Evolutionary conservation across 2,329 filamentous ascomycete genomes (phyloP), one percentile per base, ranked within the genome.

Genomic region (Trichophyton rubrum): DNA sequence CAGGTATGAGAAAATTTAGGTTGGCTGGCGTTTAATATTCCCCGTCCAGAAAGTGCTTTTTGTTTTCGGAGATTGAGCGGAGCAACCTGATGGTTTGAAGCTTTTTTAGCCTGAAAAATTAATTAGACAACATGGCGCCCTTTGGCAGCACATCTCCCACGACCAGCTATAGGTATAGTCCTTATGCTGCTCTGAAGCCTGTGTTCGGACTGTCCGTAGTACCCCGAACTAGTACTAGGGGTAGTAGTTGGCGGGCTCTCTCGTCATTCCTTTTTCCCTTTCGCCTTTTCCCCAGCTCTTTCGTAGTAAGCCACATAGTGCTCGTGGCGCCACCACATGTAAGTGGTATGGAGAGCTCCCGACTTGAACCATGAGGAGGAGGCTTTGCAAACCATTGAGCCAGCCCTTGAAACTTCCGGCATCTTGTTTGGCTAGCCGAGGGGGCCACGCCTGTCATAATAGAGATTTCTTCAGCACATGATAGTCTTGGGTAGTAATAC

Each of bases 1-100:
- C 22, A 13, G 8, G 45, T 15, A 15, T 17, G 9, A 35, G 13
- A 7, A 2, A 8, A 55, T 33, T 55, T 55, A 55, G 24, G 49
- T 55, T 55, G 49, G 49, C 17, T 55, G 49, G 49, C 49, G 49
- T 55, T 55, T 55, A 55, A 55, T 55, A 55, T 55, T 55, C 49
- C 49, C 49, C 49, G 49, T 55, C 49, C 17, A 33, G 3, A 53
- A n/a, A 17, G 13, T 55, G 33, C 33, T 53, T 53, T 43, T 55
- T 33, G 15, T 33, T 55, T 55, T 55, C 49, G 49, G 49, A 55
- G 49, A 55, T 55, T 55, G 49, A 55, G 49, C 49, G 49, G 49
- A 55, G 49, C 49, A 35, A 17, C 2, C 0, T 35, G 7, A 35
- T 33, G 4, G 24, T 35, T 35, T 55, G 24, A 35, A 55, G 27